phyloP scores from a whole-genome alignment of 164 flowering plant species.

The Liquidambar formosana region DNA sequence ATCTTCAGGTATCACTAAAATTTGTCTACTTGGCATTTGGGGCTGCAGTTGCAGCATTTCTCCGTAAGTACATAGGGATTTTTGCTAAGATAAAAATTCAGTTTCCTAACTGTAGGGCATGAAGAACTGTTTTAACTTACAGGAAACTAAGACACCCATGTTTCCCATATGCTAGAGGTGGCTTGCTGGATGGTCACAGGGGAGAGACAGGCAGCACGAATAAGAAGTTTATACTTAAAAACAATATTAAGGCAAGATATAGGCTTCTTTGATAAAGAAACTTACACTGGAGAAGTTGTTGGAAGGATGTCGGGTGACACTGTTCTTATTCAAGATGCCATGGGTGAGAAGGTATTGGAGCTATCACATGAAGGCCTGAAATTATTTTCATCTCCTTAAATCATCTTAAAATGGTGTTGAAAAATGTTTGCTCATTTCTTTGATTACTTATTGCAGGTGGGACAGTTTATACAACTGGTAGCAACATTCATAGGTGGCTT shows the following conservation, averaged over 20 bases:
- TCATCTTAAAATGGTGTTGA: neutral
- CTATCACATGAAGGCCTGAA: neutral
- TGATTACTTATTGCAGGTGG: too few relatives aligned
- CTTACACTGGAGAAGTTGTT: constrained; percentile 50
- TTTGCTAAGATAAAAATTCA: neutral
- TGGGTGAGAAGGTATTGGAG: too few relatives aligned
- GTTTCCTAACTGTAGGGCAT: neutral
- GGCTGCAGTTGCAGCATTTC: too few relatives aligned
- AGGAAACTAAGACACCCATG: neutral
- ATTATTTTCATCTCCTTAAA: neutral
- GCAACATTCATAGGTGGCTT: constrained; percentile 58
- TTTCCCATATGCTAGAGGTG: constrained; percentile 24
- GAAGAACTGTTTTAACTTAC: neutral
- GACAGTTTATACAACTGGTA: constrained; percentile 41
- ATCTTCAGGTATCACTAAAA: too few relatives aligned
- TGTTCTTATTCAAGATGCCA: too few relatives aligned
- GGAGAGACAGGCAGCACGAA: too few relatives aligned
- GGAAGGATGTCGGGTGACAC: too few relatives aligned
- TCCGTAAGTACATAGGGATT: constrained; percentile 27
- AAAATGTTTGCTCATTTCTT: neutral
- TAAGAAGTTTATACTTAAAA: too few relatives aligned
- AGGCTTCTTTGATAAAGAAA: constrained; percentile 49
- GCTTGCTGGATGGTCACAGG: too few relatives aligned
- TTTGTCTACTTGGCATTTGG: too few relatives aligned
- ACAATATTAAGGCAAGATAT: constrained; percentile 52